Evolutionary conservation across 305 asterid species (phyloP), one percentile per base, ranked within the genome.

Genomic region (Fraxinus velutina): DNA sequence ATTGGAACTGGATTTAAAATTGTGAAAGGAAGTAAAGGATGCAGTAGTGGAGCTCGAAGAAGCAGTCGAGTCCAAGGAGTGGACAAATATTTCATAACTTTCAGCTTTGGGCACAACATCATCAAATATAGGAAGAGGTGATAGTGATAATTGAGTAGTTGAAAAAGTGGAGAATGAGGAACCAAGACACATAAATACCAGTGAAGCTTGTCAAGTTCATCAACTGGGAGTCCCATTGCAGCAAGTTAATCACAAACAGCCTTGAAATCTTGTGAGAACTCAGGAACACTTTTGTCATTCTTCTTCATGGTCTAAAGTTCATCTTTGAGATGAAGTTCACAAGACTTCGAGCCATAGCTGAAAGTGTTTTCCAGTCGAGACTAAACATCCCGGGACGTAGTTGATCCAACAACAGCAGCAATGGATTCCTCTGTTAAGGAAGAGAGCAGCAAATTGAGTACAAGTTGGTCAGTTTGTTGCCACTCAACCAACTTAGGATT

Each of bases 141-240:
- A 27, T 4, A 76, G 6, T 0, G 85, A 76, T 77, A 82, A 36
- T 2, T 82, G 78, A 3, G 81, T 19, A 12, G 73, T 60, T 2
- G 52, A 39, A 15, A 82, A 82, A 9, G 34, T 44, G 4, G 60
- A 29, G 29, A 82, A 82, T 5, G 17, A 3, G 2, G 72, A 33
- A 10, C 85, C 81, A 6, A 82, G 60, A 4, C 80, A 55, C 27
- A 70, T 4, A 76, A 71, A 68, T 66, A 82, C 85, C 75, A 80
- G 37, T 80, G 83, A 3, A 13, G 27, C 6, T 80, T 80, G 60
- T 80, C 64, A 1, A 21, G 7, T 0, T 36, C 76, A 32, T 75
- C 76, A n/a, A 62, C 15, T 1, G 81, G 44, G 13, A 3, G n/a
- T 2, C 24, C 73, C 29, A 81, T 76, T 0, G 44, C 37, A 21